Evolutionary conservation across 2,329 filamentous ascomycete species (phyloP).

Genomic region (Hymenoscyphus infarciens): DNA sequence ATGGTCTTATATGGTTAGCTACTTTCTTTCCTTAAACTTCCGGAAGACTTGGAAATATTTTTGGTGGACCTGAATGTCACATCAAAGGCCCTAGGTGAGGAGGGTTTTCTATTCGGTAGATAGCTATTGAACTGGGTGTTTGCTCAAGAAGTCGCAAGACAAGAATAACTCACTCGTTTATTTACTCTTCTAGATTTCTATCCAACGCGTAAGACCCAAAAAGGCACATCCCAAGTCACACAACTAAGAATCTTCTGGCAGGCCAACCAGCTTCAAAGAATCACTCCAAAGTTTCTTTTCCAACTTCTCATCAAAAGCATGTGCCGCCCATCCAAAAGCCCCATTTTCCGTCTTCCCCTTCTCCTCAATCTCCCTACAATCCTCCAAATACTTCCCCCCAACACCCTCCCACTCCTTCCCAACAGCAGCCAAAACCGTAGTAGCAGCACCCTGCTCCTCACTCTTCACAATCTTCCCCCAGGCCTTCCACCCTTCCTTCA

Average conservation of each 20-base stretch:
- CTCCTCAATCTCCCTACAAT: constrained; percentile 26
- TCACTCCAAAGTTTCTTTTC: constrained; percentile 9
- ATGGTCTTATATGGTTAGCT: too few relatives aligned
- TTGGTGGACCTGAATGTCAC: too few relatives aligned
- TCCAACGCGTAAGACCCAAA: neutral
- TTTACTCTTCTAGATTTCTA: neutral
- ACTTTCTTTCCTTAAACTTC: too few relatives aligned
- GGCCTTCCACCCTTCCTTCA: constrained; percentile 42
- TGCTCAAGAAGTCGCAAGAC: too few relatives aligned
- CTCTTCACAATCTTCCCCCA: constrained; percentile 28
- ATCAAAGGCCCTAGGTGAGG: too few relatives aligned
- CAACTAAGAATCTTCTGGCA: constrained; percentile 4
- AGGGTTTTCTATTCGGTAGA: too few relatives aligned
- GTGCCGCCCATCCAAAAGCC: neutral
- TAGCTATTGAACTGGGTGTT: too few relatives aligned
- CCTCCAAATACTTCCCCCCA: constrained; percentile 44
- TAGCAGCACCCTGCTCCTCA: constrained; percentile 37
- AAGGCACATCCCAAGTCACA: neutral
- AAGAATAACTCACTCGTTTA: too few relatives aligned
- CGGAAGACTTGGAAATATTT: too few relatives aligned
- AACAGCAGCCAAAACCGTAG: constrained; percentile 40
- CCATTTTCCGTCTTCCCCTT: neutral
- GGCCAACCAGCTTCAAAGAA: constrained; percentile 9
- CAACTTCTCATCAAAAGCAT: constrained; percentile 10
- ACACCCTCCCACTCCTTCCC: constrained; percentile 35